Percentiles rank a stretch among this genome's conserved stretches.
Evolutionary conservation across 805 yeast genomes (phyloP).

Genomic region (Peterozyma toletana): DNA sequence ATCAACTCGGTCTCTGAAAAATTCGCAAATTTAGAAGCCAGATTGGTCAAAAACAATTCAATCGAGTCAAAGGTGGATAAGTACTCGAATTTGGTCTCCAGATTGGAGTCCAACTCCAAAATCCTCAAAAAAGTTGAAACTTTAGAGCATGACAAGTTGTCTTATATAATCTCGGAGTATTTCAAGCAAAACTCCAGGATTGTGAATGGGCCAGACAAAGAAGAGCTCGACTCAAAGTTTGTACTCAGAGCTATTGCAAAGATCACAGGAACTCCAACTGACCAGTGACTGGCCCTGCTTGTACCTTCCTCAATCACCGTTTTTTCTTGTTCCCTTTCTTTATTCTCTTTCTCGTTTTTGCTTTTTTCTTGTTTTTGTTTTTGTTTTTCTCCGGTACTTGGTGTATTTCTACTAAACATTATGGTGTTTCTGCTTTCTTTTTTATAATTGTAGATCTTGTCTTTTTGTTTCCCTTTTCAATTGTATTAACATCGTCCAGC

Average conservation of each 20-base stretch:
- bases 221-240: no score
- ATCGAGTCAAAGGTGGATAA: slow-evolving; percentile 24
- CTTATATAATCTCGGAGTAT: background rate
- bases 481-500: no score
- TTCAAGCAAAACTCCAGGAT: background rate
- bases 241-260: no score
- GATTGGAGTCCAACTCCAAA: slow-evolving; percentile 16
- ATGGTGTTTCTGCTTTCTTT: no score
- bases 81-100: slow-evolving; percentile 23
- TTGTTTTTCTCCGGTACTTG: no score
- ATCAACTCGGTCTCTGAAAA: slow-evolving; percentile 11
- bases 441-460: no score
- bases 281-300: slow-evolving; percentile 1
- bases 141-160: background rate
- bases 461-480: no score
- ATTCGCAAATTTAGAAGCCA: slow-evolving; percentile 10
- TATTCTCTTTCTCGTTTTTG: background rate
- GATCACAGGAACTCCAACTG: no score
- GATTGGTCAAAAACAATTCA: slow-evolving; percentile 7
- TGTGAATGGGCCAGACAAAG: no score
- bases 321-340: background rate
- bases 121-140: slow-evolving; percentile 6
- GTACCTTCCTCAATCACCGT: background rate
- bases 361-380: no score
- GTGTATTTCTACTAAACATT: no score